phyloP scores from a whole-genome alignment of 2,329 filamentous ascomycete species.

The Aspergillus brasiliensis region DNA sequence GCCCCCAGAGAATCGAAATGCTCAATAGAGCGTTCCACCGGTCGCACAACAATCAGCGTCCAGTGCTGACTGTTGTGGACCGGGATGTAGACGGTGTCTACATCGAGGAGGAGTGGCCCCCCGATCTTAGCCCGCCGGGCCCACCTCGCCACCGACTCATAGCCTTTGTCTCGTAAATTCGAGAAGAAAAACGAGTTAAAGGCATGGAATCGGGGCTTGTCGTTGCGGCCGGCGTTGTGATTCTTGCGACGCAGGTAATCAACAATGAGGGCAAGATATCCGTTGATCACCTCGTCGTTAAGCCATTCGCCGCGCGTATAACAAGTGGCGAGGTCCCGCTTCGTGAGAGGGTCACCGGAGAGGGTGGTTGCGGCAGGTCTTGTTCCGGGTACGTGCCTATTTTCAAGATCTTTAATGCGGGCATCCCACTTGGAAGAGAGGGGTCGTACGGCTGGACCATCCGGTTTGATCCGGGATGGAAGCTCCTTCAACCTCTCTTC shows the following conservation, averaged over 20 bases:
- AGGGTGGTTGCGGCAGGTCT: constrained; percentile 35
- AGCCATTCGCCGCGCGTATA: constrained; percentile 42
- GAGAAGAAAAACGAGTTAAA: constrained; percentile 51
- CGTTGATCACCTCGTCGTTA: constrained; percentile 52
- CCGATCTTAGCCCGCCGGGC: constrained; percentile 50
- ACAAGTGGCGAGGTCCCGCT: constrained; percentile 41
- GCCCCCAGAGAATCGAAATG: constrained; percentile 51
- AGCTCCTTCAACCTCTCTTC: constrained; percentile 25
- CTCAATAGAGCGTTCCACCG: constrained; percentile 46
- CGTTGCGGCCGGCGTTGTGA: constrained; percentile 37
- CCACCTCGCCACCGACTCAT: constrained; percentile 42
- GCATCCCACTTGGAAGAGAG: constrained; percentile 41
- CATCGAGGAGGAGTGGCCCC: constrained; percentile 45
- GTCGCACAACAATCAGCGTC: constrained; percentile 52
- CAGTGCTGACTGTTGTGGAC: constrained; percentile 51
- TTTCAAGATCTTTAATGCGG: constrained; percentile 34
- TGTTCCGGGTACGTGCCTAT: constrained; percentile 18
- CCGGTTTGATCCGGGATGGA: constrained; percentile 23
- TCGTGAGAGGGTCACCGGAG: constrained; percentile 39
- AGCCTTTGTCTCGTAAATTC: constrained; percentile 45
- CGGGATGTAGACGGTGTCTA: constrained; percentile 51
- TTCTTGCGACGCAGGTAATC: constrained; percentile 39
- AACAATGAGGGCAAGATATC: constrained; percentile 46
- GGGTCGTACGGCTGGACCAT: constrained; percentile 37
- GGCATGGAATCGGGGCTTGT: constrained; percentile 44